phyloP scores from a whole-genome alignment of 2,329 filamentous ascomycete species.

The Microthyrium microscopicum region DNA sequence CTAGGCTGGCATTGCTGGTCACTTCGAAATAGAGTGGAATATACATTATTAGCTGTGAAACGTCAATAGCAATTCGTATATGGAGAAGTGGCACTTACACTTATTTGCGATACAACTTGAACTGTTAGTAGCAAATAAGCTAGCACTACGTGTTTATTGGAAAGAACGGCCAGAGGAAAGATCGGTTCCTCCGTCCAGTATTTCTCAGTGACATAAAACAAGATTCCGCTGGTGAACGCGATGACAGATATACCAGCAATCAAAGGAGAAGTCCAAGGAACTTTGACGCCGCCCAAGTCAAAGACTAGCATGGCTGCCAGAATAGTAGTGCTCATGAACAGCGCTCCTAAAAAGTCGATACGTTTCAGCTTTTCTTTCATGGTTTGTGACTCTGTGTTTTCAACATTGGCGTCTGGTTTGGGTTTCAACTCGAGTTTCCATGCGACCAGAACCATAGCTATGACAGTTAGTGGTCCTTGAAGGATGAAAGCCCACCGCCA shows the following conservation, averaged over 20 bases:
- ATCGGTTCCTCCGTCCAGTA: conserved; percentile 37
- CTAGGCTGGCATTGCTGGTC: conserved; percentile 39
- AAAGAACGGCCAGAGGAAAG: conserved; percentile 38
- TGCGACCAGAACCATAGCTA: conserved; percentile 32
- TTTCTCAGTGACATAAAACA: conserved; percentile 21
- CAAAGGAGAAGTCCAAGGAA: conserved; percentile 21
- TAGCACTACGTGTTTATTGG: conserved; percentile 34
- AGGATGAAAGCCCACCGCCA: conserved; percentile 50
- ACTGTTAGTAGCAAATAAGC: conserved; percentile 35
- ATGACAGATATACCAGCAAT: conserved; percentile 18
- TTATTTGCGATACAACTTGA: conserved; percentile 42
- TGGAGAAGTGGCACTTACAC: conserved; percentile 21
- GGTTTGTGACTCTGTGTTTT: conserved; percentile 10
- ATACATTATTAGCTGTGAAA: conserved; percentile 6
- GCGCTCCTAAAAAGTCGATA: conserved; percentile 42
- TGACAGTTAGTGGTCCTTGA: conserved; percentile 37
- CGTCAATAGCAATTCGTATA: background rate
- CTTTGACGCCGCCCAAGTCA: conserved; percentile 30
- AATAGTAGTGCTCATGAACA: conserved; percentile 28
- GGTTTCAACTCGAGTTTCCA: background rate
- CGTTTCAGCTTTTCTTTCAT: conserved; percentile 25
- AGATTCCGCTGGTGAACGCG: conserved; percentile 13
- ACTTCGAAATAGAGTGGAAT: conserved; percentile 52
- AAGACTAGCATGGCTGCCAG: conserved; percentile 29
- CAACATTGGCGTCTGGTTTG: no score